Conservation (phyloP, 164 flowering plant species). For the Cinnamomum chago region DNA sequence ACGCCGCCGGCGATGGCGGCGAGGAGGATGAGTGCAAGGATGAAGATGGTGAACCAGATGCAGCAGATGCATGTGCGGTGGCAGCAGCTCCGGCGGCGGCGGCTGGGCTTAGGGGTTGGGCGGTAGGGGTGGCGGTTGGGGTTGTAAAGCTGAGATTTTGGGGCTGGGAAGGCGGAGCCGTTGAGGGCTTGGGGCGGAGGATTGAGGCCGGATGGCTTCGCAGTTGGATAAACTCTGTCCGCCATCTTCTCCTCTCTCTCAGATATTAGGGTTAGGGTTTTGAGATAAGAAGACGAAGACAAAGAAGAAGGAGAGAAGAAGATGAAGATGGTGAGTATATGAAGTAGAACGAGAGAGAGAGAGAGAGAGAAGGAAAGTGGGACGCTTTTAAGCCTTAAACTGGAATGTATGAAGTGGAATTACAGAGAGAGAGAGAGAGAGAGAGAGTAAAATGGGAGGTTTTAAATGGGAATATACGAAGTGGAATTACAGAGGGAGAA, state of each 20-base stretch:
- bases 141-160: conserved; percentile 64
- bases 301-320: neutral
- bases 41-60: conserved; percentile 42
- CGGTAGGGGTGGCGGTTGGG: conserved; percentile 64
- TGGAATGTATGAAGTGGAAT: neutral
- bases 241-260: conserved; percentile 23
- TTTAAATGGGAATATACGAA: too few relatives aligned
- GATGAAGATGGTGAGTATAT: neutral
- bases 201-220: conserved; percentile 16
- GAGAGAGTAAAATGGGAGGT: too few relatives aligned
- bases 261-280: neutral
- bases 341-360: neutral
- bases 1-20: conserved; percentile 49
- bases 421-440: too few relatives aligned
- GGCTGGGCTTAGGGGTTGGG: conserved; percentile 45
- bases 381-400: neutral
- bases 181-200: conserved; percentile 10
- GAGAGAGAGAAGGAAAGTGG: neutral
- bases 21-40: conserved; percentile 42
- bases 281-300: neutral
- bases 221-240: conserved; percentile 47
- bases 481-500: neutral
- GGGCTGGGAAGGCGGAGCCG: conserved; percentile 39
- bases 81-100: conserved; percentile 30
- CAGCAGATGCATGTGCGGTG: conserved; percentile 56